These are phyloP conservation scores for Casuarina cunninghamiana DNA, from an alignment of 306 rosid species.

Conservation along the genomic window DNA sequence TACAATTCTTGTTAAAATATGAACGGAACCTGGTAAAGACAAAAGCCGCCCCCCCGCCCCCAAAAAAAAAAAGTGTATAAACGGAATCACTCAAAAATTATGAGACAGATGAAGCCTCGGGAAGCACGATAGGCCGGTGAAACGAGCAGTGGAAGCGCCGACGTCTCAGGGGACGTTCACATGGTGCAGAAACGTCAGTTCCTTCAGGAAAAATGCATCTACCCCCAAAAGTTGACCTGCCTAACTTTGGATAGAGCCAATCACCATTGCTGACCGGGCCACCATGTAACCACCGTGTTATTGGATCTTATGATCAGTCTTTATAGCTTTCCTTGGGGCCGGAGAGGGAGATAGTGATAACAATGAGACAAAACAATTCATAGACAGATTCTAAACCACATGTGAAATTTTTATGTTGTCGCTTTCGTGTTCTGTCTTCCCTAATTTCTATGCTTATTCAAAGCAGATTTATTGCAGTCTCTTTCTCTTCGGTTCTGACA, in stretches of 20 bases:
- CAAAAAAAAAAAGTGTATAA: no score
- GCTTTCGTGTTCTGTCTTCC: slow-evolving; percentile 3
- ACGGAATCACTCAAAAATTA: no score
- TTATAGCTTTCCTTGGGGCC: neutral
- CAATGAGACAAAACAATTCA: neutral
- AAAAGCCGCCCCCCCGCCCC: no score
- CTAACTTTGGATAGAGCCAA: neutral
- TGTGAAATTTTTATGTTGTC: slow-evolving; percentile 5
- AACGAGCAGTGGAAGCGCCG: slow-evolving; percentile 1
- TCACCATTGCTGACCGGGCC: neutral
- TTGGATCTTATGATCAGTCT: no score
- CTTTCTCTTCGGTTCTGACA: neutral
- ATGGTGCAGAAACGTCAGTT: neutral
- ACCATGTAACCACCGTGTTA: neutral
- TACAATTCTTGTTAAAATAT: no score
- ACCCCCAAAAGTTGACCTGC: no score
- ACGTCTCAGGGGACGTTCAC: neutral
- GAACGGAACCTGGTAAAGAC: no score
- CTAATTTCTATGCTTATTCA: neutral
- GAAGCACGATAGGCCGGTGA: neutral
- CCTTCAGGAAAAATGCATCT: neutral
- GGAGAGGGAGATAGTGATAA: neutral
- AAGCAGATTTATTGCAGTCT: neutral
- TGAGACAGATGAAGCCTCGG: no score
- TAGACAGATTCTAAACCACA: neutral